phyloP scores from a whole-genome alignment of 345 rosid species.

The Brassica napus region Da-Ae NC_063449.1:40144501-40145000 shows the following conservation, averaged over 20 bases:
- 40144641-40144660: no score
- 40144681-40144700: no score
- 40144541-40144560: no score
- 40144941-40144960: not conserved
- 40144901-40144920: not conserved
- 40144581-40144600: no score
- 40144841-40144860: conserved; percentile 23
- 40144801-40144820: conserved; percentile 5
- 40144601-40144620: no score
- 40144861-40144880: conserved; percentile 7
- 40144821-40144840: conserved; percentile 32
- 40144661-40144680: no score
- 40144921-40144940: conserved; percentile 15
- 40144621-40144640: no score
- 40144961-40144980: not conserved
- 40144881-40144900: conserved; percentile 11
- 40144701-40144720: no score
- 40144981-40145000: conserved; percentile 1
- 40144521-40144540: no score
- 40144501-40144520: no score
- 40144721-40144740: not conserved
- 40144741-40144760: not conserved
- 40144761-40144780: not conserved
- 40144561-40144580: no score
- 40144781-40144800: not conserved